phyloP scores from a whole-genome alignment of 1,284 basidiomycete genomes.

The Exobasidium cylindrosporum region DNA sequence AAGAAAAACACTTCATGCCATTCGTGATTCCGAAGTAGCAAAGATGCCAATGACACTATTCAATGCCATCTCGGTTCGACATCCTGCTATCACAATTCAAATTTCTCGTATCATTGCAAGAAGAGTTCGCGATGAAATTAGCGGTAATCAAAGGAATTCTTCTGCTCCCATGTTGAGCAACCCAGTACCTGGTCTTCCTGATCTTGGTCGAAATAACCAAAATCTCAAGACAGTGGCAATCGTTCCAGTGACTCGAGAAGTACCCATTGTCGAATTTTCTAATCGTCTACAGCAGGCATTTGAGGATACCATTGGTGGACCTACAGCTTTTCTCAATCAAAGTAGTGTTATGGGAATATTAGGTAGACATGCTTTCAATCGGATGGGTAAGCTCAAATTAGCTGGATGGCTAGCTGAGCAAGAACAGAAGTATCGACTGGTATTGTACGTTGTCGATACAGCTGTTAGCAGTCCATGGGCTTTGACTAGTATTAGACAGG shows the following conservation, averaged over 20 bases:
- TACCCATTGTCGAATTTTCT: constrained; percentile 52
- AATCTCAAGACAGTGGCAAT: constrained; percentile 92
- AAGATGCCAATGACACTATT: constrained; percentile 95
- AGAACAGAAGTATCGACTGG: constrained; percentile 51
- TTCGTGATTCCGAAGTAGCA: constrained; percentile 96
- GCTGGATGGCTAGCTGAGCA: constrained; percentile 53
- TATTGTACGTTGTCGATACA: constrained; percentile 53
- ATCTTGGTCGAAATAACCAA: constrained; percentile 71
- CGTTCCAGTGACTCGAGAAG: constrained; percentile 61
- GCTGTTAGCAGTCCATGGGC: constrained; percentile 52
- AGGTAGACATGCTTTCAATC: constrained; percentile 50
- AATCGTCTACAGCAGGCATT: constrained; percentile 46
- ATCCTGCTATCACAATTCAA: constrained; percentile 92
- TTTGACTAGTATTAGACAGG: constrained; percentile 61
- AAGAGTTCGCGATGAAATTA: constrained; percentile 77
- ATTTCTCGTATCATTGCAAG: constrained; percentile 91
- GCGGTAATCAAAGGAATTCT: constrained; percentile 11
- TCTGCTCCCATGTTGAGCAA: constrained; percentile 19
- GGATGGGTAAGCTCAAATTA: constrained; percentile 55
- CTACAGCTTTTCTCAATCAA: constrained; percentile 49
- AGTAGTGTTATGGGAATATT: constrained; percentile 52
- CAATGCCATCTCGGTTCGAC: constrained; percentile 77
- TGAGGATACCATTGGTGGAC: constrained; percentile 45
- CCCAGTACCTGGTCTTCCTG: constrained; percentile 42
- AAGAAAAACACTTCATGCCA: constrained; percentile 89